Evolutionary conservation across 306 rosid genomes (phyloP).

Genomic region (Cucurbita pepo): DNA sequence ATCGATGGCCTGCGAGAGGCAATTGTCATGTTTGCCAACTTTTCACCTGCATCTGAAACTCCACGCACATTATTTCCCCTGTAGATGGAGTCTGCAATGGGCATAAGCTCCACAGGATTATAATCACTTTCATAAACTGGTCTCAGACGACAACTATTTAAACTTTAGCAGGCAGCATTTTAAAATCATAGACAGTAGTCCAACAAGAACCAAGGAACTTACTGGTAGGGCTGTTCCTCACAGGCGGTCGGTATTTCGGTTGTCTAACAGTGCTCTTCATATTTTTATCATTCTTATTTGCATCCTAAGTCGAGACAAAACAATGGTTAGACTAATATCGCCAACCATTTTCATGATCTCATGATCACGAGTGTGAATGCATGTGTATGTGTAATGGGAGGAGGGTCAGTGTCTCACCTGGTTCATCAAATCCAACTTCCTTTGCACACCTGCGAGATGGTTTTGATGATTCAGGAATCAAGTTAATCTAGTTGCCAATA

Average conservation of each 20-base stretch:
- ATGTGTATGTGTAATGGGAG: no score
- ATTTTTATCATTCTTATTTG: constrained; percentile 35
- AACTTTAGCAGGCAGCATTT: background rate
- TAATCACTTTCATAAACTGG: background rate
- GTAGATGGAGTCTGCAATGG: constrained; percentile 31
- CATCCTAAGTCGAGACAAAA: constrained; percentile 27
- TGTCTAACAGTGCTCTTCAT: constrained; percentile 33
- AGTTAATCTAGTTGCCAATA: background rate
- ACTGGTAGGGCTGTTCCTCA: constrained; percentile 64
- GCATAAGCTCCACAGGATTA: background rate
- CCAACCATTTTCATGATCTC: background rate
- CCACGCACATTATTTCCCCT: constrained; percentile 42
- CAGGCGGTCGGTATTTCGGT: constrained; percentile 58
- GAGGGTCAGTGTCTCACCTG: constrained; percentile 27
- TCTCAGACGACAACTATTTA: background rate
- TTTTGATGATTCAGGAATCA: background rate
- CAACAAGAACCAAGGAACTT: background rate
- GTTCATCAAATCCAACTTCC: constrained; percentile 68
- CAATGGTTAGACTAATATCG: background rate
- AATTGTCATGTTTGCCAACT: constrained; percentile 56
- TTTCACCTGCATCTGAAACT: constrained; percentile 58
- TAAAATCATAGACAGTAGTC: background rate
- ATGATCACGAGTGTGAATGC: no score
- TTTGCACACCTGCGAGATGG: constrained; percentile 62
- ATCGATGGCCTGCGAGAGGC: constrained; percentile 32